Evolutionary conservation across 768 basidiomycete genomes (phyloP).

Genomic region (Suillus lakei): DNA sequence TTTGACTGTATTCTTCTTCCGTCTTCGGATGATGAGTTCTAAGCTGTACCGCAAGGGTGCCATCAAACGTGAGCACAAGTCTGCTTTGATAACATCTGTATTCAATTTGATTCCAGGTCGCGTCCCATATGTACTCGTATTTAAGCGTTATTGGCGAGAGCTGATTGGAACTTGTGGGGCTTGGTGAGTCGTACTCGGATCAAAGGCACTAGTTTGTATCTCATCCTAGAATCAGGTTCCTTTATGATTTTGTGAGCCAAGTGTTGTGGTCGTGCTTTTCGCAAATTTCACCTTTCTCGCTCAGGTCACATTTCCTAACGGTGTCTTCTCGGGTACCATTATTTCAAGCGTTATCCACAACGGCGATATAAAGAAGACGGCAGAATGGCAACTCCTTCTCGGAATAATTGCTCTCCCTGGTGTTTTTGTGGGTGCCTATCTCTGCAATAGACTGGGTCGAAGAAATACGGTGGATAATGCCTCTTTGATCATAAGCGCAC

Average conservation of each 20-base stretch:
- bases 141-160: constrained; percentile 68
- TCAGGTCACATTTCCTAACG: constrained; percentile 74
- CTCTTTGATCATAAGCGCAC: not conserved
- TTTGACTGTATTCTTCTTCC: constrained; percentile 72
- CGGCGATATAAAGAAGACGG: constrained; percentile 58
- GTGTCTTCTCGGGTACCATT: constrained; percentile 69
- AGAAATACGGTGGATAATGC: constrained; percentile 53
- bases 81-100: not conserved
- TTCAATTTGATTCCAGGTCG: constrained; percentile 38
- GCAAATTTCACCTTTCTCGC: constrained; percentile 1
- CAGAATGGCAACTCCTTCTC: constrained; percentile 73
- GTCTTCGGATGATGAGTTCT: constrained; percentile 73
- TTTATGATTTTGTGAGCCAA: constrained; percentile 64
- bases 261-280: not conserved
- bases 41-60: constrained; percentile 66
- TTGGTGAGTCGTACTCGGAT: constrained; percentile 47
- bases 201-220: not conserved
- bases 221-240: constrained; percentile 49
- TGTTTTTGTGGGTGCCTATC: constrained; percentile 51
- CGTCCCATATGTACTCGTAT: constrained; percentile 64
- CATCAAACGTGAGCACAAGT: constrained; percentile 53
- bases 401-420: constrained; percentile 68
- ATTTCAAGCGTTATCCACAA: constrained; percentile 68
- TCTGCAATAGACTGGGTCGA: constrained; percentile 59
- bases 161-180: constrained; percentile 76